These are phyloP conservation scores for Neurospora sp. DNA, from an alignment of 495 filamentous ascomycete genomes.

Conservation along the genomic window DNA sequence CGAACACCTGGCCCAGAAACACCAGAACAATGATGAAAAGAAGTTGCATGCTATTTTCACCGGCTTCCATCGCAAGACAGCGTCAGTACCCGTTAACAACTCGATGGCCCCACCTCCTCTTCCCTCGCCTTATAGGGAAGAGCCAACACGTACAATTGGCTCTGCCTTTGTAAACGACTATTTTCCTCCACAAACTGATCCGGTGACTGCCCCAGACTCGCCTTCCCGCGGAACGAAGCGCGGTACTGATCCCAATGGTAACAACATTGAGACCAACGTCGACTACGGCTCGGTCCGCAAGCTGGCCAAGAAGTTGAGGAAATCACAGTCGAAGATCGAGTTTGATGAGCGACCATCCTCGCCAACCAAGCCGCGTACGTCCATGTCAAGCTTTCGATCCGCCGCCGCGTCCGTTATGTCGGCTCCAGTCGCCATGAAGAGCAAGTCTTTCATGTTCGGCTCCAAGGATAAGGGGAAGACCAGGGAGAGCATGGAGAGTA, in stretches of 20 bases:
- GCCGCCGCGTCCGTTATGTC: not conserved
- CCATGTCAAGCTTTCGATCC: slow-evolving; percentile 7
- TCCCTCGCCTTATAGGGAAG: not conserved
- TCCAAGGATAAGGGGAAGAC: not conserved
- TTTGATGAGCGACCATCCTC: not conserved
- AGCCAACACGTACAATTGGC: not conserved
- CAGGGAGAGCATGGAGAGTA: not conserved
- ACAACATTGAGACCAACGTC: not conserved
- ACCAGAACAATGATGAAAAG: slow-evolving; percentile 3
- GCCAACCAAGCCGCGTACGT: not conserved
- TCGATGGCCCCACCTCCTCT: not conserved
- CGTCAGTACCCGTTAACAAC: not conserved
- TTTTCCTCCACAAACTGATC: not conserved
- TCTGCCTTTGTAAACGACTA: not conserved
- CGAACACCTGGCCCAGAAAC: slow-evolving; percentile 1
- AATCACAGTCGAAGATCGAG: slow-evolving; percentile 8
- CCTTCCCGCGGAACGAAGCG: slow-evolving; percentile 20
- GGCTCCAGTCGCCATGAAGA: not conserved
- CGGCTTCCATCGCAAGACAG: not conserved
- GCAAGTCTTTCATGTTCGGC: not conserved
- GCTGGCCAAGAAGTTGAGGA: slow-evolving; percentile 28
- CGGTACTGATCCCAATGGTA: slow-evolving; percentile 5
- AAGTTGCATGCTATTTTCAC: not conserved
- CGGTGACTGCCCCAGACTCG: not conserved
- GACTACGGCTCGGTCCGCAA: slow-evolving; percentile 19